Evolutionary conservation across 805 yeast genomes (phyloP).

Genomic region (Candida ponderosae): DNA sequence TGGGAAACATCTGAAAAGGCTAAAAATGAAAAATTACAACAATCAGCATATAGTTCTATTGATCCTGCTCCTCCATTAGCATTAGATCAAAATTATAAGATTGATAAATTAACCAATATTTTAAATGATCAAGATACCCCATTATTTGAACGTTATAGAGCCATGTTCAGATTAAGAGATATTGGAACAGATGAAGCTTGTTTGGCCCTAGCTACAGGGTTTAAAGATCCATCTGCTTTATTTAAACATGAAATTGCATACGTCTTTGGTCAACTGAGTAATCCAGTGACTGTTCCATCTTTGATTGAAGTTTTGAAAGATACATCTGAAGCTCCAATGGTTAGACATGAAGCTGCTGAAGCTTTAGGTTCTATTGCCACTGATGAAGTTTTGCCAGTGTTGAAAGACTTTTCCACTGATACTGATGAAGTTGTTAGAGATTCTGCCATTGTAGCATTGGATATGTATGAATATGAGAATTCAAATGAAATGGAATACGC

Average conservation of each 20-base stretch:
- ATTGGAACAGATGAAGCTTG: slow-evolving; percentile 91
- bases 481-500: slow-evolving; percentile 74
- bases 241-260: slow-evolving; percentile 98
- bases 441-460: slow-evolving; percentile 94
- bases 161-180: slow-evolving; percentile 96
- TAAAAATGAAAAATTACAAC: slow-evolving; percentile 62
- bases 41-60: slow-evolving; percentile 74
- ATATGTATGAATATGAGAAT: slow-evolving; percentile 95
- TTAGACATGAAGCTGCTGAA: slow-evolving; percentile 99
- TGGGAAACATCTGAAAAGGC: slow-evolving; percentile 77
- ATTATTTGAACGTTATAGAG: slow-evolving; percentile 91
- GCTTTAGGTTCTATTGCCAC: slow-evolving; percentile 97
- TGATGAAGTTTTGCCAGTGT: slow-evolving; percentile 86
- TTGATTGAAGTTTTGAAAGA: slow-evolving; percentile 75
- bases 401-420: slow-evolving; percentile 72
- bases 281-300: slow-evolving; percentile 86
- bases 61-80: slow-evolving; percentile 99
- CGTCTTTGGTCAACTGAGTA: slow-evolving; percentile 94
- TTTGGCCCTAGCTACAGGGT: slow-evolving; percentile 84
- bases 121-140: slow-evolving; percentile 74
- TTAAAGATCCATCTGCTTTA: slow-evolving; percentile 83
- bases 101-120: slow-evolving; percentile 56
- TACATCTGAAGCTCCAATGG: slow-evolving; percentile 90
- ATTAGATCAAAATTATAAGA: slow-evolving; percentile 46
- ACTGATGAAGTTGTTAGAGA: slow-evolving; percentile 89